These are phyloP conservation scores for Platanthera zijinensis DNA, from an alignment of 106 monocot species.

Conservation along the genomic window DNA sequence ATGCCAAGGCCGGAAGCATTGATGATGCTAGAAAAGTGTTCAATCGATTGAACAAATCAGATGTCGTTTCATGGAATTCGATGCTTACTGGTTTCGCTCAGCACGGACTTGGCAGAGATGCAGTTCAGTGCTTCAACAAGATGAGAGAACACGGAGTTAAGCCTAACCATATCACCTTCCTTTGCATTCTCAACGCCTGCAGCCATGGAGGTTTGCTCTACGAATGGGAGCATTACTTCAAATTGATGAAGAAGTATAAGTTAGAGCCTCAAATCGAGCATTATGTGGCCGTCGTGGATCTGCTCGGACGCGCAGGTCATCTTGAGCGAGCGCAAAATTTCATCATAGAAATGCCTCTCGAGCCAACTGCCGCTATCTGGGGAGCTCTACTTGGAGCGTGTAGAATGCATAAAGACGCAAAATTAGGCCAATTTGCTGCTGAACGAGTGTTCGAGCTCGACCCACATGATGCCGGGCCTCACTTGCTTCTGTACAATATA, in stretches of 20 bases:
- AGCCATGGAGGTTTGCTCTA: slow-evolving; percentile 20
- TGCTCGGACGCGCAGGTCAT: slow-evolving; percentile 19
- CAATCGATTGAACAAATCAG: neutral
- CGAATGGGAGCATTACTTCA: slow-evolving; percentile 7
- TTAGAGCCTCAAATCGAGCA: slow-evolving; percentile 18
- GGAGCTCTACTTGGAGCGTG: slow-evolving; percentile 23
- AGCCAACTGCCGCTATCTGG: slow-evolving; percentile 16
- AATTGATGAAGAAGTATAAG: slow-evolving; percentile 14
- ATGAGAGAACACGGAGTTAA: slow-evolving; percentile 10
- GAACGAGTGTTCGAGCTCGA: slow-evolving; percentile 16
- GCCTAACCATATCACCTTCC: slow-evolving; percentile 15
- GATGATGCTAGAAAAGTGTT: slow-evolving; percentile 23
- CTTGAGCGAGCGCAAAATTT: slow-evolving; percentile 11
- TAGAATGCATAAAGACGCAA: slow-evolving; percentile 15
- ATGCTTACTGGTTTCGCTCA: slow-evolving; percentile 17
- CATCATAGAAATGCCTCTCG: slow-evolving; percentile 10
- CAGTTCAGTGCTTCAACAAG: neutral
- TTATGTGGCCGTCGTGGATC: slow-evolving; percentile 19
- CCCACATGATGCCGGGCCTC: slow-evolving; percentile 15
- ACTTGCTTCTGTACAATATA: slow-evolving; percentile 13
- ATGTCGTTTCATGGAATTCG: slow-evolving; percentile 21
- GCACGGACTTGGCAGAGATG: slow-evolving; percentile 10
- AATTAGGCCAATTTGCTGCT: slow-evolving; percentile 17
- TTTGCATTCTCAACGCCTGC: slow-evolving; percentile 22
- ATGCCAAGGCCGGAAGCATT: slow-evolving; percentile 26